Evolutionary conservation across 2,329 filamentous ascomycete genomes (phyloP).

Genomic region (Trichocomaceae sp.): DNA sequence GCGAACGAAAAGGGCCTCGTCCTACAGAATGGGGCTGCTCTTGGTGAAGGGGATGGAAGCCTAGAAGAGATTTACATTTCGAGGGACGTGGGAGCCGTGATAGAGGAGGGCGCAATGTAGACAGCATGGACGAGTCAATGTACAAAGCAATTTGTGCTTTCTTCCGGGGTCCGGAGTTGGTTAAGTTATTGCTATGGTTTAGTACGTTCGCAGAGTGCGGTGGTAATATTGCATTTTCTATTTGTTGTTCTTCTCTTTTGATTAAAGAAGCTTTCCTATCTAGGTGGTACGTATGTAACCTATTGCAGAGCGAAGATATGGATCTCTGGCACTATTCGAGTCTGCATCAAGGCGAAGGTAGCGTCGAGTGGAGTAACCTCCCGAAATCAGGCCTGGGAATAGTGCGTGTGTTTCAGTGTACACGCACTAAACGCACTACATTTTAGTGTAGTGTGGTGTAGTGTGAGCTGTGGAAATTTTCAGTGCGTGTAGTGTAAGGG

Average conservation of each 20-base stretch:
- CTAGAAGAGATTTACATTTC: conserved; percentile 42
- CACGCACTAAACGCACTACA: no score
- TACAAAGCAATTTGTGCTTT: conserved; percentile 3
- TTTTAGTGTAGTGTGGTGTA: no score
- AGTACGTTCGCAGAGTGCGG: neutral
- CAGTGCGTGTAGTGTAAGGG: no score
- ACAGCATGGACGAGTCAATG: conserved; percentile 3
- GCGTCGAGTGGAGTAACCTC: no score
- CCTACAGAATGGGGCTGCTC: conserved; percentile 56
- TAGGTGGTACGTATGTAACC: no score
- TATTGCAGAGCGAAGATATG: no score
- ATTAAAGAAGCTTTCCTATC: neutral
- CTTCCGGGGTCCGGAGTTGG: neutral
- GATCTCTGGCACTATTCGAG: no score
- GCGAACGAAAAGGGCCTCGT: conserved; percentile 88
- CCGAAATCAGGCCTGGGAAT: no score
- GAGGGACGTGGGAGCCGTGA: conserved; percentile 34
- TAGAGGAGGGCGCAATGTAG: conserved; percentile 27
- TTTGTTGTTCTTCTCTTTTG: neutral
- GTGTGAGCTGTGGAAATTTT: no score
- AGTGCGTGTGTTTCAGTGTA: no score
- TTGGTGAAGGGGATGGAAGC: conserved; percentile 23
- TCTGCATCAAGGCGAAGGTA: no score
- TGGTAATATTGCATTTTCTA: neutral
- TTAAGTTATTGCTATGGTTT: neutral